Base-by-base conservation (phyloP, 768 basidiomycete genomes). In the Porpolomopsis calyptriformis region DNA sequence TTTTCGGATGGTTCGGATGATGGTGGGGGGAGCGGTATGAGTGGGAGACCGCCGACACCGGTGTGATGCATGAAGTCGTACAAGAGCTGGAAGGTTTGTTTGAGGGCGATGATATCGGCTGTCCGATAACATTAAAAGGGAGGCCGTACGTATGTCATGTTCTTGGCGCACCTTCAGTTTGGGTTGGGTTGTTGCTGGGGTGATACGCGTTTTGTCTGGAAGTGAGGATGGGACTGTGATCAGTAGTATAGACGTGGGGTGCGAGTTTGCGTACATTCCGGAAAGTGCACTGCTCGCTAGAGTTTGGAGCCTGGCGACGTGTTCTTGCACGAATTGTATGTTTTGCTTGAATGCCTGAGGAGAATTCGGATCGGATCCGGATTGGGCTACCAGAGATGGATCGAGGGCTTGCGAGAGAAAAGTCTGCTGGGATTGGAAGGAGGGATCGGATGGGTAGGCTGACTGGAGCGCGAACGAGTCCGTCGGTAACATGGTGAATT, bases 181-280 rank as follows among this genome's bases (percentile, higher is more conserved):
- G 74, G 4, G 66, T 61, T 3, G 78, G 74, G 42, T 64, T 75
- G 42, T 64, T 71, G 22, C 73, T 76, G 0, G 68, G 55, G 46
- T 75, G 74, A 59, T 82, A 82, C 18, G 81, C 78, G 29, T 74
- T 71, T 59, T 80, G 74, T 46, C 79, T 81, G n/a, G n/a, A n/a
- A n/a, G n/a, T n/a, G 29, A 31, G 14, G 29, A 31, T 31, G 29
- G 29, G 29, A 31, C 7, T 7, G 29, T 31, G 14, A 31, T 7
- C 29, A 31, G 29, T 31, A 31, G n/a, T n/a, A 31, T 31, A 31
- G 29, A 7, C 29, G 7, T 38, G 16, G 20, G n/a, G n/a, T n/a
- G n/a, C n/a, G 16, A n/a, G 37, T 16, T n/a, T 7, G 63, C 77
- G 49, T 59, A 83, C 81, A 82, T 74, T 35, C 71, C 72, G 14